These are phyloP conservation scores for Fraxinus ornus DNA, from an alignment of 305 asterid genomes.

Conservation along the genomic window DNA sequence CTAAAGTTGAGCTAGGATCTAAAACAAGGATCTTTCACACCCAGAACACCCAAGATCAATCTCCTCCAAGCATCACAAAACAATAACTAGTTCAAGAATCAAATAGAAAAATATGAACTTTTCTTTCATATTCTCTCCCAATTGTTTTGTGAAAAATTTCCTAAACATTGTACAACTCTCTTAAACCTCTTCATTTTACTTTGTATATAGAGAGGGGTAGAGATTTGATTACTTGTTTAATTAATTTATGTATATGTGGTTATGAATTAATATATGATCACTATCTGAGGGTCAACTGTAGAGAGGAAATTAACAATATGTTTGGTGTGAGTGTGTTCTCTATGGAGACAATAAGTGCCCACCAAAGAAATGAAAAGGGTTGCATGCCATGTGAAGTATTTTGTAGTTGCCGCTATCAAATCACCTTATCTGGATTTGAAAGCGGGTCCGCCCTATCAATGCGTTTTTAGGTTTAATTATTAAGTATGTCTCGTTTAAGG, in stretches of 20 bases:
- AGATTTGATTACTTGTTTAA: not conserved
- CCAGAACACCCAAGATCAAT: not conserved
- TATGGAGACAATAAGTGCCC: slow-evolving; percentile 2
- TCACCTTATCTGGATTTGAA: not conserved
- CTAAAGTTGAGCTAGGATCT: not conserved
- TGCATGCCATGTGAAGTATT: not conserved
- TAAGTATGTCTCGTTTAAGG: not conserved
- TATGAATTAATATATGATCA: not conserved
- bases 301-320: not conserved
- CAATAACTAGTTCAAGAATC: not conserved
- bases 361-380: not conserved
- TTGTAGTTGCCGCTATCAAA: slow-evolving; percentile 2
- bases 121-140: not conserved
- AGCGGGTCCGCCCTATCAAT: not conserved
- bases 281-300: not conserved
- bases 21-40: too few species aligned
- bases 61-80: not conserved
- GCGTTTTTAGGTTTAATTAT: not conserved
- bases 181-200: not conserved
- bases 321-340: not conserved
- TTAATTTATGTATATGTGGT: not conserved
- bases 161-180: not conserved
- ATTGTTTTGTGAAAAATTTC: not conserved
- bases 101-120: too few species aligned
- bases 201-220: not conserved